These are phyloP conservation scores for Helichrysum umbraculigerum DNA, from an alignment of 129 eudicot species.

Conservation along the genomic window DNA sequence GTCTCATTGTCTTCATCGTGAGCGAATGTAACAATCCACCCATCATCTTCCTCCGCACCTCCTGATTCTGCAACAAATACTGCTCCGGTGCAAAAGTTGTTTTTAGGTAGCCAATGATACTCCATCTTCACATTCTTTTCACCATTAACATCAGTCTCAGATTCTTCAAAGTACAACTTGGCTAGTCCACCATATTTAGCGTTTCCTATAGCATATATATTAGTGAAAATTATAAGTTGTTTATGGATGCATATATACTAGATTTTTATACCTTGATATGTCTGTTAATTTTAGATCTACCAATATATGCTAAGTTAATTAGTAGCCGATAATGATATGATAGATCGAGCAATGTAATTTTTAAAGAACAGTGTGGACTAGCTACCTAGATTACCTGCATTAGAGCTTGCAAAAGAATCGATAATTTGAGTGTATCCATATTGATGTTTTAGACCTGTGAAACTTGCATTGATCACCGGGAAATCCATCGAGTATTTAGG, in stretches of 20 bases:
- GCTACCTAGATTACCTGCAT: conserved; percentile 14
- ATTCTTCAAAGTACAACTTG: conserved; percentile 51
- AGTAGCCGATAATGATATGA: no score
- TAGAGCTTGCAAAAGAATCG: conserved; percentile 33
- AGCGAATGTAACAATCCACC: conserved; percentile 52
- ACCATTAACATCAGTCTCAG: background rate
- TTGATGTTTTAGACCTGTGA: conserved; percentile 30
- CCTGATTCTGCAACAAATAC: conserved; percentile 41
- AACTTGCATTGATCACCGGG: conserved; percentile 29
- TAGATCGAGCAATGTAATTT: no score
- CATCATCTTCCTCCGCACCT: conserved; percentile 54
- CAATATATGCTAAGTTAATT: no score
- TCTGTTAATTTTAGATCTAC: no score
- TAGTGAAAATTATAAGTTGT: no score
- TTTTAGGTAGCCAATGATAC: conserved; percentile 37
- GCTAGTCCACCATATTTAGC: conserved; percentile 59
- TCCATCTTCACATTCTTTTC: conserved; percentile 28
- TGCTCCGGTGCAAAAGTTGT: conserved; percentile 47
- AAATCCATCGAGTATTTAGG: conserved; percentile 31
- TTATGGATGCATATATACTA: no score
- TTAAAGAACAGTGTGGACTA: background rate
- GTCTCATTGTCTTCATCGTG: conserved; percentile 46
- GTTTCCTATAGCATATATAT: conserved; percentile 2
- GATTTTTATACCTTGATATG: no score
- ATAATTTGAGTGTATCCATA: conserved; percentile 32